These are phyloP conservation scores for Coccinonectria pachysandricola DNA, from an alignment of 2,329 filamentous ascomycete genomes.

Conservation along the genomic window DNA sequence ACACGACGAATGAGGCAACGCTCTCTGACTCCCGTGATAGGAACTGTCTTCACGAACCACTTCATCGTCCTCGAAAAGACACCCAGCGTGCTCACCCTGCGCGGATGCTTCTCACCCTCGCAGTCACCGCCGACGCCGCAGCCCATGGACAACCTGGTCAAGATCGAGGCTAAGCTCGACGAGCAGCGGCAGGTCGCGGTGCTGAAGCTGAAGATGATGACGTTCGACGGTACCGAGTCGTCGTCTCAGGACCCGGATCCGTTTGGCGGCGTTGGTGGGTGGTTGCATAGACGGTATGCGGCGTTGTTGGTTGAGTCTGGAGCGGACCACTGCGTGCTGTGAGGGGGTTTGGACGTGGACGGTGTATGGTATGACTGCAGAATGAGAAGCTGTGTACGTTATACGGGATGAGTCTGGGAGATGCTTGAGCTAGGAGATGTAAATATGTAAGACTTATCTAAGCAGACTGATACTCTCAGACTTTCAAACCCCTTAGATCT, in stretches of 20 bases:
- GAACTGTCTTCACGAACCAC: conserved; percentile 12
- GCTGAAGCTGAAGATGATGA: conserved; percentile 5
- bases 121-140: conserved; percentile 1
- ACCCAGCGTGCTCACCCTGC: conserved; percentile 6
- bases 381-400: too few species aligned
- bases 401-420: too few species aligned
- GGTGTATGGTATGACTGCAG: too few species aligned
- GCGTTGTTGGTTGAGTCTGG: conserved; percentile 10
- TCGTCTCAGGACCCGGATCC: conserved; percentile 8
- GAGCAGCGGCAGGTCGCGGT: neutral
- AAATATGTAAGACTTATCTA: too few species aligned
- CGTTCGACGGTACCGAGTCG: conserved; percentile 8
- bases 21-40: conserved; percentile 1
- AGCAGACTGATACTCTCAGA: too few species aligned
- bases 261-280: conserved; percentile 9
- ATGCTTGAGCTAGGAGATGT: too few species aligned
- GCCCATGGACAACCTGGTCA: conserved; percentile 8
- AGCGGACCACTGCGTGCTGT: conserved; percentile 9
- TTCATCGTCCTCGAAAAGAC: conserved; percentile 8
- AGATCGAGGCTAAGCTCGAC: conserved; percentile 6
- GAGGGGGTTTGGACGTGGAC: too few species aligned
- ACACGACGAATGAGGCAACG: neutral
- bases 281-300: conserved; percentile 10
- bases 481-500: too few species aligned
- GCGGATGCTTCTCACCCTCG: conserved; percentile 8